Percentiles rank a stretch among this genome's conserved stretches.
These are phyloP conservation scores for Saitozyma sp. DNA, from an alignment of 768 basidiomycete species.

Conservation along the genomic window DNA sequence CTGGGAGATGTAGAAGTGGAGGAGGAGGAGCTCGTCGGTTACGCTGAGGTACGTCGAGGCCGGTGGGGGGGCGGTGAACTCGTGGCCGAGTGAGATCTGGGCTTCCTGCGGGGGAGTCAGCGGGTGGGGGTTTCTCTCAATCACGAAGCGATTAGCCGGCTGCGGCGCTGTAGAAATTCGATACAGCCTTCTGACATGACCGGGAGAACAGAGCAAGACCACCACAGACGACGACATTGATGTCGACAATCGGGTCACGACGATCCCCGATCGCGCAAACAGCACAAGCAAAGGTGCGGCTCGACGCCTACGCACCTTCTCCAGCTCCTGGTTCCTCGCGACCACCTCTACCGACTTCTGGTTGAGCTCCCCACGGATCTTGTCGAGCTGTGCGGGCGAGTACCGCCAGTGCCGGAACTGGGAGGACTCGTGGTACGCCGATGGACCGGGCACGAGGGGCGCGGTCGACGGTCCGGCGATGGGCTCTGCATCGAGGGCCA, in stretches of 20 bases:
- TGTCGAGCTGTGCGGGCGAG: constrained; percentile 65
- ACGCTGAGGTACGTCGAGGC: constrained; percentile 71
- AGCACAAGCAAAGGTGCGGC: background rate
- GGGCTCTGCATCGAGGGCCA: background rate
- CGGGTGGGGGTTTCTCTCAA: background rate
- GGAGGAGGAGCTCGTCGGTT: constrained; percentile 81
- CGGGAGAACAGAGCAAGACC: background rate
- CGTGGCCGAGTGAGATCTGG: constrained; percentile 37
- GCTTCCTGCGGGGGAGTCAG: constrained; percentile 20
- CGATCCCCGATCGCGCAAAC: background rate
- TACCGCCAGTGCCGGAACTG: constrained; percentile 82
- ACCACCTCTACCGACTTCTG: constrained; percentile 73
- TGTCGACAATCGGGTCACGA: background rate
- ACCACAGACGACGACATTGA: background rate
- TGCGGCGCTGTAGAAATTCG: too few species aligned
- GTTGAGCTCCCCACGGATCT: constrained; percentile 69
- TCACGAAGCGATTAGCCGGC: too few species aligned
- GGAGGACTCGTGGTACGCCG: constrained; percentile 48
- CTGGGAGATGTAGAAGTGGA: constrained; percentile 84
- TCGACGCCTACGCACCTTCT: constrained; percentile 61
- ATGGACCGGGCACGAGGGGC: background rate
- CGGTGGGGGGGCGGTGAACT: constrained; percentile 57
- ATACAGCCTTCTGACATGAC: background rate
- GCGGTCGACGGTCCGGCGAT: constrained; percentile 26
- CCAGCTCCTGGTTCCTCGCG: constrained; percentile 70